These are phyloP conservation scores for Penicillium herquei DNA, from an alignment of 495 filamentous ascomycete genomes.

Conservation along the genomic window DNA sequence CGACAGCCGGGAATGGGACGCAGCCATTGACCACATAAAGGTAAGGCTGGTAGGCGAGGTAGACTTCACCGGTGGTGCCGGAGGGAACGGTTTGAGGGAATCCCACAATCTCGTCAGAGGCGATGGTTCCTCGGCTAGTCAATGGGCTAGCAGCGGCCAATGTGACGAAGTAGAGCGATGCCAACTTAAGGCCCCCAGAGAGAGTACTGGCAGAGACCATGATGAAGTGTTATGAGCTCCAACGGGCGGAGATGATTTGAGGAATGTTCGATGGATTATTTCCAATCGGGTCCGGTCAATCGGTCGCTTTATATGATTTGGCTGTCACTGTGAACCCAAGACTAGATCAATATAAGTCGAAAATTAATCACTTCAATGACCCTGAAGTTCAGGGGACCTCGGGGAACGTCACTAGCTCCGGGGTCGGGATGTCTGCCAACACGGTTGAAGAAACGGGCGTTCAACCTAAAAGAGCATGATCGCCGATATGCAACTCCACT, in stretches of 20 bases:
- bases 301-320: background rate
- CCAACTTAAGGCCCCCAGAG: background rate
- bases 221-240: background rate
- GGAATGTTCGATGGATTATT: background rate
- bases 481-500: conserved; percentile 2
- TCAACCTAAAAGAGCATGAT: conserved; percentile 16
- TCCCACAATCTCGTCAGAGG: conserved; percentile 42
- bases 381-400: background rate
- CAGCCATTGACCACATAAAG: conserved; percentile 52
- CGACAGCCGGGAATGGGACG: conserved; percentile 55
- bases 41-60: conserved; percentile 50
- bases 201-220: background rate
- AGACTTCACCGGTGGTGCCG: conserved; percentile 38
- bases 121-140: conserved; percentile 15
- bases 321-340: background rate
- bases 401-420: background rate
- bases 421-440: conserved; percentile 5
- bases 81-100: conserved; percentile 48
- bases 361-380: no score
- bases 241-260: background rate
- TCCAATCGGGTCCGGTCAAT: background rate
- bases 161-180: background rate
- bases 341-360: no score
- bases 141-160: background rate
- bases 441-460: conserved; percentile 11